Percentiles rank a stretch among this genome's conserved stretches.
These are phyloP conservation scores for Aureobasidium leucospermi DNA, from an alignment of 2,329 filamentous ascomycete genomes.

Conservation along the genomic window DNA sequence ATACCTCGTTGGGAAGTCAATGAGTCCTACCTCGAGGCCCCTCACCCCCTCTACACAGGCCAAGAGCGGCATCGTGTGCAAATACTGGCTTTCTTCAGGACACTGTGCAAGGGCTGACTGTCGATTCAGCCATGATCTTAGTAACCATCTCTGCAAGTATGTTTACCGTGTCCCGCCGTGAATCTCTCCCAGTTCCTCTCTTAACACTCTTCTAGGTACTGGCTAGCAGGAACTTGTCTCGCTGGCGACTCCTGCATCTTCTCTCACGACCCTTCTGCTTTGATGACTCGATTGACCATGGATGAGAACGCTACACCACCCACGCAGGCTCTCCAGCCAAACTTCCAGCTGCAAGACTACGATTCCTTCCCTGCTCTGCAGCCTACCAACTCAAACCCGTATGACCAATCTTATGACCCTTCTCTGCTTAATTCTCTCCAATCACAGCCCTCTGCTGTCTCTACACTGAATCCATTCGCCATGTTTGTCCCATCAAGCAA, in stretches of 20 bases:
- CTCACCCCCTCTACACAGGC: slow-evolving; percentile 67
- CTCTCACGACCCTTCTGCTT: slow-evolving; percentile 84
- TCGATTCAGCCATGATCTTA: slow-evolving; percentile 92
- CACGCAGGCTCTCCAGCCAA: slow-evolving; percentile 54
- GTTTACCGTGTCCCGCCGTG: neutral
- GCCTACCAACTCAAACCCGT: slow-evolving; percentile 36
- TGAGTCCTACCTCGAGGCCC: slow-evolving; percentile 64
- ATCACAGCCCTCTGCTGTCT: slow-evolving; percentile 36
- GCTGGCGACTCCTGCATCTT: slow-evolving; percentile 93
- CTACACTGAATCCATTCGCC: slow-evolving; percentile 57
- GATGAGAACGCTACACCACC: slow-evolving; percentile 61
- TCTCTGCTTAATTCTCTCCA: slow-evolving; percentile 33
- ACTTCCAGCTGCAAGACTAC: slow-evolving; percentile 74
- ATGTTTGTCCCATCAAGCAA: slow-evolving; percentile 47
- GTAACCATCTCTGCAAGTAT: slow-evolving; percentile 95
- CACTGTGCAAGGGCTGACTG: slow-evolving; percentile 93
- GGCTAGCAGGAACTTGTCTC: slow-evolving; percentile 90
- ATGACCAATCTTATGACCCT: slow-evolving; percentile 33
- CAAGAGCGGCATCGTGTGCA: slow-evolving; percentile 86
- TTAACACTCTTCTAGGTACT: slow-evolving; percentile 58
- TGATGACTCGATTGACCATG: slow-evolving; percentile 73
- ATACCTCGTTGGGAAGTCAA: slow-evolving; percentile 82
- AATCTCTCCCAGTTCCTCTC: slow-evolving; percentile 10
- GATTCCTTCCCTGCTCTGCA: slow-evolving; percentile 76
- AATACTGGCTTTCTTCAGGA: slow-evolving; percentile 94